These are phyloP conservation scores for Aphanomyces stellatus DNA, from an alignment of 352 stramenopile genomes.

Conservation along the genomic window DNA sequence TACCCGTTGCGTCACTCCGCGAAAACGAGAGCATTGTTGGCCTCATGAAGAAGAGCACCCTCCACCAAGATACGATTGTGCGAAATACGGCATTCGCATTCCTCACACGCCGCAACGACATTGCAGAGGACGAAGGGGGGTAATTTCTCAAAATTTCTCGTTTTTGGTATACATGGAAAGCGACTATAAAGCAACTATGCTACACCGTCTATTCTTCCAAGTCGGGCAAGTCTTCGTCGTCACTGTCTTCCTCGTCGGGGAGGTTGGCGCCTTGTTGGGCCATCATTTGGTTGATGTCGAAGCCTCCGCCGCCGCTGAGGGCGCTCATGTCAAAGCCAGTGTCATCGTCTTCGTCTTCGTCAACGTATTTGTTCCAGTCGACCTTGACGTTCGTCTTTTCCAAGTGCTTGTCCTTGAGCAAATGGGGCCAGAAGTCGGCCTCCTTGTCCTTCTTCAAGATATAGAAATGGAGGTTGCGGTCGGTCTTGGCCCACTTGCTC, in stretches of 20 bases:
- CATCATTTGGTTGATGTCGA: slow-evolving; percentile 95
- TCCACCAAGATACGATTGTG: slow-evolving; percentile 4
- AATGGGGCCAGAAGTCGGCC: slow-evolving; percentile 92
- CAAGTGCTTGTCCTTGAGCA: slow-evolving; percentile 93
- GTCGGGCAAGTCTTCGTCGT: slow-evolving; percentile 81
- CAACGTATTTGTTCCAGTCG: slow-evolving; percentile 95
- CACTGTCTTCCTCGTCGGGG: slow-evolving; percentile 42
- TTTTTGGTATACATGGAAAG: background rate
- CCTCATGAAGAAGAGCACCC: slow-evolving; percentile 9
- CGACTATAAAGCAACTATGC: background rate
- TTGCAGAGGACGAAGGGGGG: background rate
- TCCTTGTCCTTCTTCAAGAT: slow-evolving; percentile 93
- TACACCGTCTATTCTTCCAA: slow-evolving; percentile 37
- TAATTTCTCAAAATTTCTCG: no score
- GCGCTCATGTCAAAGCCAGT: slow-evolving; percentile 81
- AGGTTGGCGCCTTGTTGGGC: slow-evolving; percentile 74
- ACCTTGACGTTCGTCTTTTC: slow-evolving; percentile 96
- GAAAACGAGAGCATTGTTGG: background rate
- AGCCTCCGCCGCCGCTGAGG: slow-evolving; percentile 80
- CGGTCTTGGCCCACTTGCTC: slow-evolving; percentile 93
- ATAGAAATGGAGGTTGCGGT: slow-evolving; percentile 93
- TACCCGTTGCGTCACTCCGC: background rate
- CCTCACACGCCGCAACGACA: background rate
- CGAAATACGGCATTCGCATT: background rate
- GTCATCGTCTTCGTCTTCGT: slow-evolving; percentile 93